phyloP scores from a whole-genome alignment of 2,329 filamentous ascomycete genomes.

The Trichoderma brevicompactum region DNA sequence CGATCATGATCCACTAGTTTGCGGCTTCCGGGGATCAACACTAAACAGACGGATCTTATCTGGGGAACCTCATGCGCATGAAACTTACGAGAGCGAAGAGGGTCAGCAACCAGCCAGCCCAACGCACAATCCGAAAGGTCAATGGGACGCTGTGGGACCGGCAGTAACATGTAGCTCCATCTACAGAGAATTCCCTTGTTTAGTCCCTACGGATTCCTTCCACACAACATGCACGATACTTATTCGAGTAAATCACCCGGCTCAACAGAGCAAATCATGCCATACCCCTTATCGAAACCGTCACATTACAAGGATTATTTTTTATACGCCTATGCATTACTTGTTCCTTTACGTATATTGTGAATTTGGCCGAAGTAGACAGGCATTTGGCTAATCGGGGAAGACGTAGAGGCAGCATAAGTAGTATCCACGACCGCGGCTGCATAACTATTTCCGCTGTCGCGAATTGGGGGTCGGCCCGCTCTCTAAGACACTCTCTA shows the following conservation, averaged over 20 bases:
- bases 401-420: too few species aligned
- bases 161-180: neutral
- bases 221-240: neutral
- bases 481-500: neutral
- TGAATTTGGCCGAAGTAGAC: neutral
- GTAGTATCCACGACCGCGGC: neutral
- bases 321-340: neutral
- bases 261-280: constrained; percentile 6
- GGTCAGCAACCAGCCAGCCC: too few species aligned
- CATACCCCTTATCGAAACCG: neutral
- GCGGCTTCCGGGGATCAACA: neutral
- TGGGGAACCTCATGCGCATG: neutral
- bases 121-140: neutral
- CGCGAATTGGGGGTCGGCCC: neutral
- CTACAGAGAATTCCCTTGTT: neutral
- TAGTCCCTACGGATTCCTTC: too few species aligned
- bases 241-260: neutral
- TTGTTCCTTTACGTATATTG: neutral
- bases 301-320: constrained; percentile 5
- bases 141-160: neutral
- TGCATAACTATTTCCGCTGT: neutral
- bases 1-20: constrained; percentile 2
- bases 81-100: neutral
- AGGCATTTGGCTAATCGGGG: neutral
- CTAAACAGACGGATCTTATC: neutral